Conservation (phyloP, 257 asterid species). For the Hygrophila difformis region DNA sequence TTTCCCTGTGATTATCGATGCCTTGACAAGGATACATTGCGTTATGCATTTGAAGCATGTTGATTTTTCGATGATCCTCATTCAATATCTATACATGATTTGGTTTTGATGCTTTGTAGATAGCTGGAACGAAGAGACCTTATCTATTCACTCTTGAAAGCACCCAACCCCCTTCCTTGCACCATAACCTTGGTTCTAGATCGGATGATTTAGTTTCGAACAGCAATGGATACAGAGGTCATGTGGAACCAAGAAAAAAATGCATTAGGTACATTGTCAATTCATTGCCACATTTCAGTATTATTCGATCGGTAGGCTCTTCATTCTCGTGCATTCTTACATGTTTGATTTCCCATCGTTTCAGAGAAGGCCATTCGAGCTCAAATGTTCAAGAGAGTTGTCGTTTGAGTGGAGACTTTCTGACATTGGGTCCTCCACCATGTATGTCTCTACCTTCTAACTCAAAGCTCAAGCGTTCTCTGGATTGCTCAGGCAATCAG, state of each 20-base stretch:
- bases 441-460: constrained; percentile 21
- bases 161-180: constrained; percentile 29
- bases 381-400: constrained; percentile 25
- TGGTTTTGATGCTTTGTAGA: constrained; percentile 31
- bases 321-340: constrained; percentile 17
- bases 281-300: neutral
- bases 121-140: constrained; percentile 53
- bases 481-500: constrained; percentile 13
- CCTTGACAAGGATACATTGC: neutral
- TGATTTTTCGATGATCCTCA: neutral
- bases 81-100: constrained; percentile 6
- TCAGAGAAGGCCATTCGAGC: constrained; percentile 47
- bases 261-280: constrained; percentile 31
- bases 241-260: constrained; percentile 26
- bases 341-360: neutral
- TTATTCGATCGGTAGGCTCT: neutral
- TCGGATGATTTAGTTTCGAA: constrained; percentile 34
- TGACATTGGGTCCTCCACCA: constrained; percentile 73
- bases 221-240: constrained; percentile 27
- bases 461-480: constrained; percentile 16
- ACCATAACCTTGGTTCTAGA: constrained; percentile 20
- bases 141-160: constrained; percentile 39
- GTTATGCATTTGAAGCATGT: neutral
- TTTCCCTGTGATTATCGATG: neutral
- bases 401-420: constrained; percentile 53